Percentiles rank a stretch among this genome's conserved stretches.
Evolutionary conservation across 345 rosid genomes (phyloP).

Genomic region (Eucalyptus grandis): DNA sequence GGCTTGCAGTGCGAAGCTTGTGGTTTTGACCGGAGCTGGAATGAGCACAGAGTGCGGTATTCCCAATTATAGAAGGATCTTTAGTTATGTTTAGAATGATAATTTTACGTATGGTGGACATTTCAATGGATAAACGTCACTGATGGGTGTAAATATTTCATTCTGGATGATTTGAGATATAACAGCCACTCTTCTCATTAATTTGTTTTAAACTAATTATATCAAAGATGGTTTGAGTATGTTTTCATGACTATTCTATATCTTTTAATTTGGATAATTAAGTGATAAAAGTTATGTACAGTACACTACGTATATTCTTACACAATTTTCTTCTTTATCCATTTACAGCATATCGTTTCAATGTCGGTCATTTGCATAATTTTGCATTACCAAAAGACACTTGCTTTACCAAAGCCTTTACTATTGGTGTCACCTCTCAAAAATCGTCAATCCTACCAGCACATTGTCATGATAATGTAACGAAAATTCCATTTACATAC

Average conservation of each 20-base stretch:
- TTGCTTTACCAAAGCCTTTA: no score
- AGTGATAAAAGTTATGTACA: no score
- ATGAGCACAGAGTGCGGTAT: slow-evolving; percentile 92
- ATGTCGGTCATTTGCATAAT: no score
- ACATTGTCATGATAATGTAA: no score
- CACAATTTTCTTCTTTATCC: no score
- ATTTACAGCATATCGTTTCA: no score
- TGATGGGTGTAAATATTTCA: neutral
- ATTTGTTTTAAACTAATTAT: neutral
- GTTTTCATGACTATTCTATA: neutral
- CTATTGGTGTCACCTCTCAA: no score
- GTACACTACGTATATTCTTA: no score
- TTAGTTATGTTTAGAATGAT: neutral
- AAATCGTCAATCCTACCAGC: no score
- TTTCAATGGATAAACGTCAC: neutral
- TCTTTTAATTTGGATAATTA: neutral
- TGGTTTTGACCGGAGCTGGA: slow-evolving; percentile 86
- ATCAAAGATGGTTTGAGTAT: neutral
- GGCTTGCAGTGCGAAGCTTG: slow-evolving; percentile 41
- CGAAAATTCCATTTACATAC: no score
- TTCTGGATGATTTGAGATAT: neutral
- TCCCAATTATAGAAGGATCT: slow-evolving; percentile 89
- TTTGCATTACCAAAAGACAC: no score
- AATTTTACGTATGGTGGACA: neutral
- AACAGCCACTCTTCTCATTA: neutral